phyloP scores from a whole-genome alignment of 2,329 filamentous ascomycete species.

The Hymenoscyphus occultus region DNA sequence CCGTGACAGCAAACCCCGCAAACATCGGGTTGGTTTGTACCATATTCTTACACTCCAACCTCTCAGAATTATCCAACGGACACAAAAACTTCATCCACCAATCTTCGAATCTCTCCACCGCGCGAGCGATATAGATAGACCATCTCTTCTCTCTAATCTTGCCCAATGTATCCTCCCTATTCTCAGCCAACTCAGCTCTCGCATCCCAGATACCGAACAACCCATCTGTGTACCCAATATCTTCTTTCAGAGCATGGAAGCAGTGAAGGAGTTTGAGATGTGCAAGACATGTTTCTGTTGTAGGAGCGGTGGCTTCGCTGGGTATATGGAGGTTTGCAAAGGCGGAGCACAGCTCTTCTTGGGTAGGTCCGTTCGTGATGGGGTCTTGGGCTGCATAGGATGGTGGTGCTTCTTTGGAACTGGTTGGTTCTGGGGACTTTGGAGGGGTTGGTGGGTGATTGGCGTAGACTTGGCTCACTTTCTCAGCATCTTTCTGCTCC shows the following conservation, averaged over 20 bases:
- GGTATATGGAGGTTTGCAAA: constrained; percentile 42
- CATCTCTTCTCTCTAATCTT: constrained; percentile 69
- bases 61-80: constrained; percentile 24
- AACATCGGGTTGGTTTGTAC: constrained; percentile 21
- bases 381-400: constrained; percentile 23
- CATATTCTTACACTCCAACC: constrained; percentile 26
- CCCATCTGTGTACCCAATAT: constrained; percentile 62
- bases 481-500: background rate
- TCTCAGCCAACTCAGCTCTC: constrained; percentile 36
- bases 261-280: constrained; percentile 72
- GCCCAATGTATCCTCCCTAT: constrained; percentile 45
- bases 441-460: constrained; percentile 10
- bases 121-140: constrained; percentile 65
- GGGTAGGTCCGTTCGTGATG: constrained; percentile 15
- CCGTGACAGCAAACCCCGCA: constrained; percentile 21
- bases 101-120: constrained; percentile 62
- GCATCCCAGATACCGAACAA: constrained; percentile 61
- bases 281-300: constrained; percentile 59
- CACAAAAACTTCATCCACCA: constrained; percentile 55
- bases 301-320: constrained; percentile 37
- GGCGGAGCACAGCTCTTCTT: constrained; percentile 33
- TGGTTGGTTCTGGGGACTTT: constrained; percentile 3
- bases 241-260: constrained; percentile 64
- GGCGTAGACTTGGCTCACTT: background rate
- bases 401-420: constrained; percentile 14